These are phyloP conservation scores for Crithidia fasciculata DNA, from an alignment of 208 protist species.

Conservation along the genomic window DNA sequence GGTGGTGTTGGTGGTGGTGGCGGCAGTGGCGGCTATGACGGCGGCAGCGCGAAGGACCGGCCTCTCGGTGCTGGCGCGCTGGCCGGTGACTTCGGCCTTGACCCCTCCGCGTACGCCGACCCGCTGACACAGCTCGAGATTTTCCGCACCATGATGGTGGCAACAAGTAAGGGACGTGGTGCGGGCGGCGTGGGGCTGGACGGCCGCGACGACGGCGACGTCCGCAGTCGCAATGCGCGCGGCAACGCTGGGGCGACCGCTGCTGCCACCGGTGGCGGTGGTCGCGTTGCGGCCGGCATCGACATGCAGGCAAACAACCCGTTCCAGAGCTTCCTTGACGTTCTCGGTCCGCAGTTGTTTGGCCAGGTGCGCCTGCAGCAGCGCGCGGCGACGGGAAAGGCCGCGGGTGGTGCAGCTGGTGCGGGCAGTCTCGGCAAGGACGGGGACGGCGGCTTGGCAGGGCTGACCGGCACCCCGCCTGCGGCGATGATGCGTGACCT, in stretches of 20 bases:
- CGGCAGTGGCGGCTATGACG: not conserved
- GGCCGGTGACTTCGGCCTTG: constrained; percentile 16
- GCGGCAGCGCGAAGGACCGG: not conserved
- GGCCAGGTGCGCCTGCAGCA: constrained; percentile 27
- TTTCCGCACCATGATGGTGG: constrained; percentile 36
- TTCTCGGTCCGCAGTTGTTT: constrained; percentile 29
- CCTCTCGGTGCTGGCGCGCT: not conserved
- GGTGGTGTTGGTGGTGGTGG: not conserved
- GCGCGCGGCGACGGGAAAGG: constrained; percentile 17
- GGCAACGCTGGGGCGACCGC: not conserved
- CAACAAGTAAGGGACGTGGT: constrained; percentile 31
- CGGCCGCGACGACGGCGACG: not conserved
- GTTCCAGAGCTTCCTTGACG: constrained; percentile 33
- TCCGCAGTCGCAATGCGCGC: not conserved
- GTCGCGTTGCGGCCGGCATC: not conserved
- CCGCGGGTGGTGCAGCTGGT: not conserved
- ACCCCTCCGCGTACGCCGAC: constrained; percentile 29
- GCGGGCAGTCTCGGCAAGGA: not conserved
- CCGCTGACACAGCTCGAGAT: constrained; percentile 33
- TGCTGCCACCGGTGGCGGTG: not conserved
- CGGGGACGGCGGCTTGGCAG: not conserved
- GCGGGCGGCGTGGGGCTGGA: constrained; percentile 6
- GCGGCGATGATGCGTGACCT: constrained; percentile 1
- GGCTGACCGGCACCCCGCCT: not conserved
- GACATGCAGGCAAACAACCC: constrained; percentile 5